Conservation (phyloP, 345 rosid species). For the Dimocarpus longan region DNA sequence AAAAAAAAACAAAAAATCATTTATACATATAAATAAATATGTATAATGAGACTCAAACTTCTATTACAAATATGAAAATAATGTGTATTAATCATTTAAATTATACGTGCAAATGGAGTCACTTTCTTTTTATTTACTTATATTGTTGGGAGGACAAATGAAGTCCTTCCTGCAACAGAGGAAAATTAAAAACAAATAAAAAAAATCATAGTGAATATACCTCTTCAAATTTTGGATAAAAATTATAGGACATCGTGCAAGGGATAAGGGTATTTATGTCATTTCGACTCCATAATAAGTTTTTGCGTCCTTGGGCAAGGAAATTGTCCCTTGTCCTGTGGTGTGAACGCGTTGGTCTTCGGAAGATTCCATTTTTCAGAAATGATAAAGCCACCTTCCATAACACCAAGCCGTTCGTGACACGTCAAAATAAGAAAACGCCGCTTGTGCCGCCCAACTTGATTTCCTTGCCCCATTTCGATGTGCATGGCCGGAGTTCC, state of each 20-base stretch:
- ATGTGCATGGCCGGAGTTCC: not conserved
- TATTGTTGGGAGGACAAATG: no score
- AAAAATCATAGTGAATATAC: no score
- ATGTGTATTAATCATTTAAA: no score
- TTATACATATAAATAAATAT: no score
- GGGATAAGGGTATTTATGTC: constrained; percentile 9
- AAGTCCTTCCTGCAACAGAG: no score
- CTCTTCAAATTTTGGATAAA: not conserved
- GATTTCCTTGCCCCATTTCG: not conserved
- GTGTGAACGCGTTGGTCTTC: constrained; percentile 46
- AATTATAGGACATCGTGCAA: not conserved
- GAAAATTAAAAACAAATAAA: not conserved
- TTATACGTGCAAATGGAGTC: no score
- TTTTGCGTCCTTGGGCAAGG: not conserved
- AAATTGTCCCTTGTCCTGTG: not conserved
- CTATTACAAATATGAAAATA: no score
- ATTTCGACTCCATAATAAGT: not conserved
- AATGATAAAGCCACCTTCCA: not conserved
- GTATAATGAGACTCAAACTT: no score
- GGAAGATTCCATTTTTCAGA: constrained; percentile 37
- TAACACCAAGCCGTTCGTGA: constrained; percentile 2
- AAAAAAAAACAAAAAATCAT: no score
- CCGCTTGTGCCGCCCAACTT: not conserved
- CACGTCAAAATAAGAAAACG: not conserved
- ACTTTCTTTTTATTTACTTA: no score